Conservation (phyloP, 1,284 basidiomycete genomes). For the Malassezia equina region DNA sequence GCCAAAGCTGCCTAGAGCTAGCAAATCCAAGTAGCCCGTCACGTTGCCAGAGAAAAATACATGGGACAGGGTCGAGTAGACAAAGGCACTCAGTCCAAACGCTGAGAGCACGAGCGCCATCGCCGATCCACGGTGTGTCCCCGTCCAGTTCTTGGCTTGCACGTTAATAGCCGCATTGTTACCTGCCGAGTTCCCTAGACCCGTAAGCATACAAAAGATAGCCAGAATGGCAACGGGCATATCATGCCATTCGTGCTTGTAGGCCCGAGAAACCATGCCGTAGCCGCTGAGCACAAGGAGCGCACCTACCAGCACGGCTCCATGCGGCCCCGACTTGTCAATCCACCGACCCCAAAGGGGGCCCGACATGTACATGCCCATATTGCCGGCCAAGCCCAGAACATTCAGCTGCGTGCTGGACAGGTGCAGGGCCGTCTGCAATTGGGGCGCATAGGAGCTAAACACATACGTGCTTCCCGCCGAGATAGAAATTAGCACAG, state of each 20-base stretch:
- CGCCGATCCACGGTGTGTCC: slow-evolving; percentile 55
- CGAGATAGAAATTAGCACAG: slow-evolving; percentile 39
- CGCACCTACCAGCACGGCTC: slow-evolving; percentile 15
- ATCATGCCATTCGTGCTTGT: slow-evolving; percentile 5
- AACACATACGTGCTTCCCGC: slow-evolving; percentile 48
- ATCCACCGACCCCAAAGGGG: slow-evolving; percentile 42
- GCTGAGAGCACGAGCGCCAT: slow-evolving; percentile 67
- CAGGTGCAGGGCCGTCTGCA: slow-evolving; percentile 44
- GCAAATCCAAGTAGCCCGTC: slow-evolving; percentile 59
- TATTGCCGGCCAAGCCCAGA: slow-evolving; percentile 48
- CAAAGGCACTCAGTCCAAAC: slow-evolving; percentile 72
- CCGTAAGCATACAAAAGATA: slow-evolving; percentile 32
- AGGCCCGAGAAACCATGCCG: slow-evolving; percentile 8
- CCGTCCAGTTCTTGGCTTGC: slow-evolving; percentile 41
- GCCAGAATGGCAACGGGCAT: slow-evolving; percentile 21
- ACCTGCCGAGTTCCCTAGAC: slow-evolving; percentile 37
- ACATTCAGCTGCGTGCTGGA: slow-evolving; percentile 47
- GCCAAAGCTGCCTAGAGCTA: slow-evolving; percentile 61
- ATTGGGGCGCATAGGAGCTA: slow-evolving; percentile 46
- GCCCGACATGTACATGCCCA: slow-evolving; percentile 45
- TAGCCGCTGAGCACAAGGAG: slow-evolving; percentile 8
- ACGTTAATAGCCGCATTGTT: slow-evolving; percentile 47
- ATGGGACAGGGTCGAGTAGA: slow-evolving; percentile 63
- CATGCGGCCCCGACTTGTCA: slow-evolving; percentile 33
- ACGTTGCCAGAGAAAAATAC: slow-evolving; percentile 62